These are phyloP conservation scores for Niebla homalea DNA, from an alignment of 495 filamentous ascomycete species.

Conservation along the genomic window DNA sequence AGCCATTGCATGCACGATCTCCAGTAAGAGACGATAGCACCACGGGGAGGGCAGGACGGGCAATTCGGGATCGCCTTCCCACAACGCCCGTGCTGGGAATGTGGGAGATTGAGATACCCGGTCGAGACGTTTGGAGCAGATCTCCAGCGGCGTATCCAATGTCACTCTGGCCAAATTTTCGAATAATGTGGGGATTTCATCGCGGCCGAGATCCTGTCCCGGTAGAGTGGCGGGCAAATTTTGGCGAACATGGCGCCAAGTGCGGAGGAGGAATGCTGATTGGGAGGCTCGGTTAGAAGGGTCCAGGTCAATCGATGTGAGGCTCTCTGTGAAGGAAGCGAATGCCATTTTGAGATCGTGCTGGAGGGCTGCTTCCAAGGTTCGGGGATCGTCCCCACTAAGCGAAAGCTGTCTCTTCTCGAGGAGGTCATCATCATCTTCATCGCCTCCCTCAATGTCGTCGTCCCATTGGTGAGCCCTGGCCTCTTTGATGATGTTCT, in stretches of 20 bases:
- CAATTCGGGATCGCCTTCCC: constrained; percentile 63
- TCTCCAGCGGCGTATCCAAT: constrained; percentile 14
- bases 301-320: constrained; percentile 36
- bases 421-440: constrained; percentile 62
- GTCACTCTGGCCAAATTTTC: constrained; percentile 14
- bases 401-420: constrained; percentile 36
- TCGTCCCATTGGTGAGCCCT: constrained; percentile 61
- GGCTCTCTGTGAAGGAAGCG: constrained; percentile 38
- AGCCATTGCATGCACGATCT: constrained; percentile 52
- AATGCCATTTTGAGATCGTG: constrained; percentile 46
- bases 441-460: constrained; percentile 56
- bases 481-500: constrained; percentile 49
- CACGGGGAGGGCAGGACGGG: constrained; percentile 72
- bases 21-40: constrained; percentile 60
- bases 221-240: constrained; percentile 42
- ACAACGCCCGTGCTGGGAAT: constrained; percentile 45
- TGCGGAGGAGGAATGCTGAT: constrained; percentile 58
- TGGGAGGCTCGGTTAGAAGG: constrained; percentile 36
- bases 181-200: constrained; percentile 21
- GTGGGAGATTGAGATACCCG: constrained; percentile 16
- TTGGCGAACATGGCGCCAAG: constrained; percentile 60
- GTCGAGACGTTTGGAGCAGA: constrained; percentile 17
- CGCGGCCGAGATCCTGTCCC: constrained; percentile 24
- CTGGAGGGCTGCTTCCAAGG: constrained; percentile 48
- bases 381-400: constrained; percentile 57